Evolutionary conservation across 768 basidiomycete species (phyloP), one percentile per base, ranked within the genome.

Genomic region (Xerocomellus dryophilus): DNA sequence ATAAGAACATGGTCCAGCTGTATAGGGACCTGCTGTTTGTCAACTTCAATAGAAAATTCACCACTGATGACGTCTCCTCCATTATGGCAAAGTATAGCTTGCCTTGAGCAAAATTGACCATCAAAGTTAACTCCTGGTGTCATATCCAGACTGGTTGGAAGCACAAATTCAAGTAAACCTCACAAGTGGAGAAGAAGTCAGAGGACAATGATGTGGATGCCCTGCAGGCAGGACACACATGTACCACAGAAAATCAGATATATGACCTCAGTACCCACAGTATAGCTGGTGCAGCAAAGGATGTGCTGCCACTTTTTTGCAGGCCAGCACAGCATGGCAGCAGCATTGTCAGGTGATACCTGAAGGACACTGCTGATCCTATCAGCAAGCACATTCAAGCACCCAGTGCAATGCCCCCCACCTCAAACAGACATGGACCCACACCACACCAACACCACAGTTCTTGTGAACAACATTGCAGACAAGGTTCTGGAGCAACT

Each of bases 21-120:
- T 69, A 69, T 35, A n/a, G 38, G 0, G 44, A 61, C 0, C 51
- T 41, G 2, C 5, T 68, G 0, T 67, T 69, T 38, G 51, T 69
- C 25, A 61, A 67, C 52, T 49, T 51, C 12, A 43, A 53, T 5
- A 1, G 12, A 0, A 5, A 5, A 5, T 57, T 54, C 14, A 49
- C 53, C 0, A 11, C 48, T 0, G 21, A 46, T 0, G 40, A 54
- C 9, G 17, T 58, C 1, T 54, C 47, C 1, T 2, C 11, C 0
- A 14, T 18, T 8, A 53, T 57, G 42, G 1, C 47, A 5, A 43
- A 14, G 2, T 32, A 20, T 7, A 58, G 48, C 14, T 7, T 36
- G 12, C 52, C 47, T 1, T 23, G 5, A 0, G 3, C 47, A 0
- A 27, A 55, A 0, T 51, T 27, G 3, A 3, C 12, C 0, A 18